Percentiles rank a stretch among this genome's conserved stretches.
Evolutionary conservation across 2,329 filamentous ascomycete species (phyloP).

Genomic region (Ophiostoma sp.): DNA sequence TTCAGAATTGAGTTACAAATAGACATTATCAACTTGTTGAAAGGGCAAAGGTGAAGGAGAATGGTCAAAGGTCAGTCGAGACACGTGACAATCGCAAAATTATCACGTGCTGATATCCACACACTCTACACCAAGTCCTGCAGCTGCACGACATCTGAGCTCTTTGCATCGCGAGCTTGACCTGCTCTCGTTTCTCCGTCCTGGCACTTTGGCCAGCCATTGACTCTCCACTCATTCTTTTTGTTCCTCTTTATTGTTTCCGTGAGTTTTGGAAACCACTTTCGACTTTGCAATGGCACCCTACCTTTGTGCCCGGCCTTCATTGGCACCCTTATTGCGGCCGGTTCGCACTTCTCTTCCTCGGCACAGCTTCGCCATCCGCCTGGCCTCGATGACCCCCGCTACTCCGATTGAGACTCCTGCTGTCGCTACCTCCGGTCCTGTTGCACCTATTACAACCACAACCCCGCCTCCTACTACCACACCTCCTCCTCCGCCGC

Average conservation of each 20-base stretch:
- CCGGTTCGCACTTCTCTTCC: background rate
- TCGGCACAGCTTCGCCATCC: slow-evolving; percentile 1
- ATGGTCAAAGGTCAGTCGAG: background rate
- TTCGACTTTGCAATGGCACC: slow-evolving; percentile 31
- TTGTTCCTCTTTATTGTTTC: background rate
- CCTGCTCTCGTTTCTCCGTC: background rate
- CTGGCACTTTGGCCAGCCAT: slow-evolving; percentile 16
- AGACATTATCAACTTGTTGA: background rate
- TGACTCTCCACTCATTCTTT: slow-evolving; percentile 14
- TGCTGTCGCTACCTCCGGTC: background rate
- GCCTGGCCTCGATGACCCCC: slow-evolving; percentile 5
- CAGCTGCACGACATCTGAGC: background rate
- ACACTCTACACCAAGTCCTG: background rate
- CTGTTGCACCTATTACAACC: background rate
- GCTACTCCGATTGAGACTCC: background rate
- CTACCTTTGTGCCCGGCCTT: slow-evolving; percentile 30
- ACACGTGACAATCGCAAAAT: background rate
- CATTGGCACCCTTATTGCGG: slow-evolving; percentile 23
- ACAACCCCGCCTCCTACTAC: background rate
- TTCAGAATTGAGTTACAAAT: background rate
- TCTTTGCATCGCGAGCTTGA: background rate
- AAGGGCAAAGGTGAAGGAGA: background rate
- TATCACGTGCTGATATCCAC: background rate
- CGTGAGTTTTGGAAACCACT: background rate
- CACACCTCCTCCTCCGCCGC: background rate